Percentiles rank a stretch among this genome's conserved stretches.
Evolutionary conservation across 2,329 filamentous ascomycete genomes (phyloP).

Genomic region (Calonectria naviculata): DNA sequence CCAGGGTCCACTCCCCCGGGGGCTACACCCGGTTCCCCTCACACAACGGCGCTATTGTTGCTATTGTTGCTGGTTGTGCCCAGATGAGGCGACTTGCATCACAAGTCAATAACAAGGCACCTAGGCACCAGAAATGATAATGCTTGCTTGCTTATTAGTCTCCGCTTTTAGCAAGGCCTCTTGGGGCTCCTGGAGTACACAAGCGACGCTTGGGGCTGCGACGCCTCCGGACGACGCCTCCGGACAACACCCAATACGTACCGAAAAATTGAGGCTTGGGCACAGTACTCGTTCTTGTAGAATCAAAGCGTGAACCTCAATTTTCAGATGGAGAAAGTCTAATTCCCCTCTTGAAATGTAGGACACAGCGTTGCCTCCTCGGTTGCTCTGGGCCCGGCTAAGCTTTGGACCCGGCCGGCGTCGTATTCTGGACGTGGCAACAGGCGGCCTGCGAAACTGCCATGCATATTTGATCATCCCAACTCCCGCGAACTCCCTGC

Average conservation of each 20-base stretch:
- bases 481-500: constrained; percentile 11
- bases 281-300: neutral
- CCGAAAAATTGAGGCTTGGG: neutral
- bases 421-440: constrained; percentile 18
- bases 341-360: constrained; percentile 32
- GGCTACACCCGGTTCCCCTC: constrained; percentile 4
- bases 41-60: constrained; percentile 7
- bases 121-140: neutral
- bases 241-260: neutral
- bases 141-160: neutral
- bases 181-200: neutral
- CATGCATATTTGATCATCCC: constrained; percentile 27
- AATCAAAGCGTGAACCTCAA: constrained; percentile 25
- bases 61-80: constrained; percentile 12
- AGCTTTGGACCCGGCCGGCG: constrained; percentile 20
- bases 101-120: neutral
- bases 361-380: constrained; percentile 22
- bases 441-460: constrained; percentile 13
- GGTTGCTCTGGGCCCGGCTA: constrained; percentile 22
- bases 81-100: constrained; percentile 15
- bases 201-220: neutral
- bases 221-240: neutral
- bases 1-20: constrained; percentile 14
- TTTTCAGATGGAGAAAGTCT: constrained; percentile 36
- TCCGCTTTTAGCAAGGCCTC: neutral